Evolutionary conservation across 192 early-diverging fungal genomes (phyloP).

Genomic region (Podochytrium sp.): DNA sequence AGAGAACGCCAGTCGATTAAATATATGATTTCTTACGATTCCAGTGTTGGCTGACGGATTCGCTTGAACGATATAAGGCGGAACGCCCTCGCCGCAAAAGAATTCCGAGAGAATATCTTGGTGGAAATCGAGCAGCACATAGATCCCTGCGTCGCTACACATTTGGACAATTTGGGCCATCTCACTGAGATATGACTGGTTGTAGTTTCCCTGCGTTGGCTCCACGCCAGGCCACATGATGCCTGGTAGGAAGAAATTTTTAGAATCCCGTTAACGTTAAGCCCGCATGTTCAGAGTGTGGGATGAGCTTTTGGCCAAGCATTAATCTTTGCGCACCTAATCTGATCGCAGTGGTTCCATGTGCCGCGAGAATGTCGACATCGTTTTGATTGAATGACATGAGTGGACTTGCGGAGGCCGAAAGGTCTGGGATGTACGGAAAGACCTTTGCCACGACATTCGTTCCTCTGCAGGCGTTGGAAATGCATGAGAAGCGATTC

Average conservation of each 20-base stretch:
- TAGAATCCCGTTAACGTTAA: too few species aligned
- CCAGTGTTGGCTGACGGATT: conserved; percentile 14
- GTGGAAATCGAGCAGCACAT: conserved; percentile 68
- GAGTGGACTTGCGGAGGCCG: background rate
- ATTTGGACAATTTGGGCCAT: conserved; percentile 53
- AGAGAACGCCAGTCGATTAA: background rate
- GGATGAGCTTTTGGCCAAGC: background rate
- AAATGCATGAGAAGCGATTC: background rate
- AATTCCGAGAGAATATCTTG: conserved; percentile 59
- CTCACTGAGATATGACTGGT: conserved; percentile 57
- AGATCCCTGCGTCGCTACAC: conserved; percentile 59
- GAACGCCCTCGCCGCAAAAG: conserved; percentile 59
- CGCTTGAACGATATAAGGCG: conserved; percentile 33
- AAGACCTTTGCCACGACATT: conserved; percentile 6
- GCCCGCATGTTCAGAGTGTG: too few species aligned
- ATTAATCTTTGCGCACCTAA: background rate
- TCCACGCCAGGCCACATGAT: conserved; percentile 67
- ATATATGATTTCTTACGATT: background rate
- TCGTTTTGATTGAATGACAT: conserved; percentile 27
- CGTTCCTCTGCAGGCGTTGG: background rate
- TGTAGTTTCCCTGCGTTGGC: conserved; percentile 60
- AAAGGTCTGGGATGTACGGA: conserved; percentile 23
- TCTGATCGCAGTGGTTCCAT: conserved; percentile 16
- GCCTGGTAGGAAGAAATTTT: background rate
- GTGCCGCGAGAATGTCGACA: background rate